phyloP scores from a whole-genome alignment of 352 stramenopile genomes.

The Achlya hypogyna region DNA sequence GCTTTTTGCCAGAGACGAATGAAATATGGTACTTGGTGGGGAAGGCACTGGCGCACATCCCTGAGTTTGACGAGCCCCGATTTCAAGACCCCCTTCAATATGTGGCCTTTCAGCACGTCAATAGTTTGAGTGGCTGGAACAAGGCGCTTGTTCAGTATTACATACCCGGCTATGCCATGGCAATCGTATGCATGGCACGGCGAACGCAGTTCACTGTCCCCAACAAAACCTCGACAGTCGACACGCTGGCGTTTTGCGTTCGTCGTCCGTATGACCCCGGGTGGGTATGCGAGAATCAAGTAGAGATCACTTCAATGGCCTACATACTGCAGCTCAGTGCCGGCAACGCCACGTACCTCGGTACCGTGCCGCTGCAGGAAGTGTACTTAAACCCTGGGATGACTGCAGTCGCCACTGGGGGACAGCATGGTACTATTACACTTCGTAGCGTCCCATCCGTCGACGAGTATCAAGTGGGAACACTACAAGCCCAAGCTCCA shows the following conservation, averaged over 20 bases:
- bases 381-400: neutral
- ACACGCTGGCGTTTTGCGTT: neutral
- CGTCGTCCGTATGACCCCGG: neutral
- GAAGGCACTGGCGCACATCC: neutral
- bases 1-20: neutral
- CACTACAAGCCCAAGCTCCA: neutral
- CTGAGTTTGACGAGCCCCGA: neutral
- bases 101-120: neutral
- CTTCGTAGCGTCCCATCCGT: neutral
- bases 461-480: neutral
- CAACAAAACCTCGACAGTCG: neutral
- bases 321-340: neutral
- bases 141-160: neutral
- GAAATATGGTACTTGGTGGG: neutral
- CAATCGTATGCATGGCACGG: neutral
- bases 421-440: neutral
- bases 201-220: neutral
- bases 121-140: conserved; percentile 3
- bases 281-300: neutral
- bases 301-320: neutral
- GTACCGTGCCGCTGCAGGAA: neutral
- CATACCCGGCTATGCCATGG: neutral
- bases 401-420: neutral
- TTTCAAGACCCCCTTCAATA: neutral
- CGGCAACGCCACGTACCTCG: neutral